phyloP scores from a whole-genome alignment of 805 yeast species.

The Saturnispora bothae region DNA sequence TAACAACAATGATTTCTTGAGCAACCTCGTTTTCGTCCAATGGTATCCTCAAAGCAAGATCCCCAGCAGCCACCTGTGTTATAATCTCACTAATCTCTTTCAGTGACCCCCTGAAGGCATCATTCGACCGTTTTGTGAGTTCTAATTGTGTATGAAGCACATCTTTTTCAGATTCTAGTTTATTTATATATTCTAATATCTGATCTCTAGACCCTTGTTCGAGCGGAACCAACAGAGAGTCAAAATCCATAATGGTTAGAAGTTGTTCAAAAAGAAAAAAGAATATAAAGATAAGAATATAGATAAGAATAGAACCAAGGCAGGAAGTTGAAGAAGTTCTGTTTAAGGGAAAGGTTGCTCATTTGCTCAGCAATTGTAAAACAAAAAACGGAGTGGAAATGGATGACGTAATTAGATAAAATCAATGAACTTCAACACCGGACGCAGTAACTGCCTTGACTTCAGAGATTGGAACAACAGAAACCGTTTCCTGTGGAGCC shows the following conservation, averaged over 20 bases:
- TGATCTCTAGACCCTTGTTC: no score
- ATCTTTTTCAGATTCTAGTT: no score
- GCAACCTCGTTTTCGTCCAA: slow-evolving; percentile 49
- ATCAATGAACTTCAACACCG: slow-evolving; percentile 26
- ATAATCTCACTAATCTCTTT: slow-evolving; percentile 80
- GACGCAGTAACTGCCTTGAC: slow-evolving; percentile 8
- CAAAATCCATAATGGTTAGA: slow-evolving; percentile 14
- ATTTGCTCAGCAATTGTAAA: not conserved
- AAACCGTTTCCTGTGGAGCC: slow-evolving; percentile 2
- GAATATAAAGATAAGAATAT: not conserved
- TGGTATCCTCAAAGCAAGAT: slow-evolving; percentile 68
- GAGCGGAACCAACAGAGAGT: no score
- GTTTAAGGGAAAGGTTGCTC: not conserved
- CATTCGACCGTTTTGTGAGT: no score
- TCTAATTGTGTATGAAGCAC: no score
- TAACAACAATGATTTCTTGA: slow-evolving; percentile 71
- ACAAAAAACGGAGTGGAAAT: no score
- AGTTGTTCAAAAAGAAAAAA: not conserved
- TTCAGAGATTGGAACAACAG: not conserved
- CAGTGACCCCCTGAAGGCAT: slow-evolving; percentile 61
- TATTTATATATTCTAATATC: no score
- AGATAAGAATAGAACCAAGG: not conserved
- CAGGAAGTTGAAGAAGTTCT: not conserved
- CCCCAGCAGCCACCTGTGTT: slow-evolving; percentile 84
- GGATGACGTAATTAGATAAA: no score